Base-by-base conservation (phyloP, 2,329 filamentous ascomycete genomes). In the Alternaria longipes region DNA sequence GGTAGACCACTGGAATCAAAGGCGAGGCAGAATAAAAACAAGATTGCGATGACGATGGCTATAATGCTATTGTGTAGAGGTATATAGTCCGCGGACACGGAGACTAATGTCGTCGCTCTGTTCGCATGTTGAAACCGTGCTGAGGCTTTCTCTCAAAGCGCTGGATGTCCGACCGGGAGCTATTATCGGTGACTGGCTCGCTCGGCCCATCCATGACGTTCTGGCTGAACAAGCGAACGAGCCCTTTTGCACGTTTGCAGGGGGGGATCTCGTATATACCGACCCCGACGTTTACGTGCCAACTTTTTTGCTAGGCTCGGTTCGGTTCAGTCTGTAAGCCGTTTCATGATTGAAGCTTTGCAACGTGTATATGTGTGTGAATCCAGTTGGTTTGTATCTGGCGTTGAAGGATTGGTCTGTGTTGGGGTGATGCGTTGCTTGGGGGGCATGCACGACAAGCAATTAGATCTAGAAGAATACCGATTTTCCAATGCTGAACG, bases 121-220 rank as follows among this genome's bases (percentile, higher is more conserved):
- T 38, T 38, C 34, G 34, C 34, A 36, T 38, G 34, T 38, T 38
- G 34, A 38, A 38, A 38, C 34, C 34, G 34, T n/a, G 34, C 34
- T 38, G 34, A n/a, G 16, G 16, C 16, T 38, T n/a, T 2, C 1
- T 36, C 49, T 36, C 49, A 52, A 40, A 8, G 30, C n/a, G 9
- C 38, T 34, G n/a, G 6, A 24, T 2, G 8, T 30, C 44, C 24
- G 44, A 18, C 42, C 5, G 28, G 2, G 45, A 4, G 45, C 28
- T 34, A 34, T 22, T 3, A 22, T 49, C 45, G 28, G 45, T 24
- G 1, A 12, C 20, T 32, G 28, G 30, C 22, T 36, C 4, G 30
- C 46, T 36, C 30, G 58, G 40, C 53, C 58, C 58, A 63, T 54
- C 24, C 56, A 68, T 69, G 65, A 68, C 65, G 67, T 59, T 38